Evolutionary conservation across 2,329 filamentous ascomycete species (phyloP).

Genomic region (Lecanicillium sp.): DNA sequence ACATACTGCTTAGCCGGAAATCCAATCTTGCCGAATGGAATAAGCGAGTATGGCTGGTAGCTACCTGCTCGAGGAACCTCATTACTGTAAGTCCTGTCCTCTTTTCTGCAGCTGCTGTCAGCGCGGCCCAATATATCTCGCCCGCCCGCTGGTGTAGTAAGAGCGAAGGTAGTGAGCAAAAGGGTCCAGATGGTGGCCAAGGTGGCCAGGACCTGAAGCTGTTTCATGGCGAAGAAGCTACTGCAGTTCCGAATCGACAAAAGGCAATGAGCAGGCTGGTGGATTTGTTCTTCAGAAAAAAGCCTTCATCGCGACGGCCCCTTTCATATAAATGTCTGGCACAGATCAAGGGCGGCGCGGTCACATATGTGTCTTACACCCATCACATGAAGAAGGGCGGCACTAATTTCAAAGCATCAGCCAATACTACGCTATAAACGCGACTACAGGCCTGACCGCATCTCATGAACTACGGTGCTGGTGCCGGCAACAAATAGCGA

Average conservation of each 20-base stretch:
- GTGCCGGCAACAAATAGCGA: no score
- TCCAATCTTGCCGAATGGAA: slow-evolving; percentile 8
- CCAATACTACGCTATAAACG: no score
- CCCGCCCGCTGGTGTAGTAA: background rate
- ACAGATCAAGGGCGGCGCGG: no score
- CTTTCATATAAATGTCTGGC: no score
- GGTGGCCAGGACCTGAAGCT: slow-evolving; percentile 1
- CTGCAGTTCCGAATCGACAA: background rate
- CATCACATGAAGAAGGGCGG: no score
- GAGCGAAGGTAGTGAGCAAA: background rate
- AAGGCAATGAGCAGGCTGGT: background rate
- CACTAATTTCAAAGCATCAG: no score
- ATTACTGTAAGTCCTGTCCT: slow-evolving; percentile 8
- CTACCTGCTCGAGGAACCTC: slow-evolving; percentile 8
- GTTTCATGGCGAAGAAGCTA: slow-evolving; percentile 3
- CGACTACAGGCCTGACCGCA: no score
- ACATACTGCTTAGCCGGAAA: slow-evolving; percentile 18
- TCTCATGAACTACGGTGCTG: no score
- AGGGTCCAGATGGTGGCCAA: slow-evolving; percentile 5
- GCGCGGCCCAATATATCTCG: background rate
- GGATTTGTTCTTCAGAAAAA: no score
- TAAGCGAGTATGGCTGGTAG: slow-evolving; percentile 10
- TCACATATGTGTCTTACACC: no score
- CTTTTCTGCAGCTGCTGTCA: slow-evolving; percentile 5
- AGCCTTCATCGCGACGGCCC: no score